A percentile compares a stretch with the other conserved stretches of the same genome.
These are phyloP conservation scores for Cinnamomum chago DNA, from an alignment of 164 flowering plant genomes.

Conservation along the genomic window DNA sequence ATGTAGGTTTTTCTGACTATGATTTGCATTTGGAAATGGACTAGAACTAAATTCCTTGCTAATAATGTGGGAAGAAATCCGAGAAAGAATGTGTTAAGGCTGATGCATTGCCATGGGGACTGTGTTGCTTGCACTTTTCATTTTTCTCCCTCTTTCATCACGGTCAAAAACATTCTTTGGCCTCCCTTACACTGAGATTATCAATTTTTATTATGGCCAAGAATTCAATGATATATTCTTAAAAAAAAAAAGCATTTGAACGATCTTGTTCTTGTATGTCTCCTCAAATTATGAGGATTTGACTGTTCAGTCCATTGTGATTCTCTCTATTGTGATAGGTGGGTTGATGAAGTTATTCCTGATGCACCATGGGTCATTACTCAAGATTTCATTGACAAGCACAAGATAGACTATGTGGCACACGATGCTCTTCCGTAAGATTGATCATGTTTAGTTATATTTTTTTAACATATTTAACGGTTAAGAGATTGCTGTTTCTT, in stretches of 20 bases:
- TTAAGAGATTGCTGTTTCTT: neutral
- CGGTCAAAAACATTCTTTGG: too few species aligned
- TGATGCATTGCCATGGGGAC: too few species aligned
- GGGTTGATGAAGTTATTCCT: slow-evolving; percentile 99
- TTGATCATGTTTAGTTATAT: slow-evolving; percentile 1
- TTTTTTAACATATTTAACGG: neutral
- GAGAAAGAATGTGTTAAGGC: too few species aligned
- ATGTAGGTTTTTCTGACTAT: neutral
- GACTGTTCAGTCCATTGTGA: neutral
- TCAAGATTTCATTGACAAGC: slow-evolving; percentile 84
- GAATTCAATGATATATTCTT: too few species aligned
- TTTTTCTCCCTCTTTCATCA: too few species aligned
- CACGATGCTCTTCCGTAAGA: slow-evolving; percentile 99
- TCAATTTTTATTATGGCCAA: too few species aligned
- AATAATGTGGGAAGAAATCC: too few species aligned
- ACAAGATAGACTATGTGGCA: slow-evolving; percentile 85
- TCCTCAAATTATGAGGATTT: neutral
- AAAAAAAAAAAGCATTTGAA: too few species aligned
- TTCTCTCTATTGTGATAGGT: slow-evolving; percentile 38
- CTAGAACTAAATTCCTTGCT: neutral
- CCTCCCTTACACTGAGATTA: too few species aligned
- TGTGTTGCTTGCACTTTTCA: too few species aligned
- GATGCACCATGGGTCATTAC: slow-evolving; percentile 95
- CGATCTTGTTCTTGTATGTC: too few species aligned
- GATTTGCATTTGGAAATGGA: neutral